phyloP scores from a whole-genome alignment of 257 asterid species.

The Primulina huaijiensis region DNA sequence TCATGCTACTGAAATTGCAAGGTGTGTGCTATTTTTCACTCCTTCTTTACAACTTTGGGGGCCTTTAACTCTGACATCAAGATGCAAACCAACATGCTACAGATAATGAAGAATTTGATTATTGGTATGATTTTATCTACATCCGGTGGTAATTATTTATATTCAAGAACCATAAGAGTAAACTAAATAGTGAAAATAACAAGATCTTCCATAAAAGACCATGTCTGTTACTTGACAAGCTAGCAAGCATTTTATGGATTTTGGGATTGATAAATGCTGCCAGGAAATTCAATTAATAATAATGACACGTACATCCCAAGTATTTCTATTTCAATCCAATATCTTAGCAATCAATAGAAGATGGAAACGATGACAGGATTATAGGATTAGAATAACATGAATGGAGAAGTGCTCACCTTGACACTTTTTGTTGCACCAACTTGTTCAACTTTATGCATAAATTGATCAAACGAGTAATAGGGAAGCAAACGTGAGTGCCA shows the following conservation, averaged over 20 bases:
- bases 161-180: not conserved
- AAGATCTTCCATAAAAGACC: not conserved
- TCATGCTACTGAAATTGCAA: not conserved
- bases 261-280: not conserved
- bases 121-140: not conserved
- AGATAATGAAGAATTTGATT: not conserved
- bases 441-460: constrained; percentile 79
- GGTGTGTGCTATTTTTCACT: not conserved
- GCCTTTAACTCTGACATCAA: not conserved
- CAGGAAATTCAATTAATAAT: not conserved
- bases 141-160: not conserved
- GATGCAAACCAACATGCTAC: not conserved
- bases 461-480: constrained; percentile 71
- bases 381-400: not conserved
- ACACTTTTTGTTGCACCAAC: constrained; percentile 69
- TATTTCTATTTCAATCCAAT: not conserved
- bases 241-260: not conserved
- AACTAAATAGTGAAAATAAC: not conserved
- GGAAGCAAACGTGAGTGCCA: constrained; percentile 87
- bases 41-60: not conserved
- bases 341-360: not conserved
- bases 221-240: not conserved
- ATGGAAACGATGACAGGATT: not conserved
- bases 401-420: constrained; percentile 52
- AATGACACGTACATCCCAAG: not conserved